Base-by-base conservation (phyloP, 2,329 filamentous ascomycete species). In the Ophiocordyceps camponoti-floridani region DNA sequence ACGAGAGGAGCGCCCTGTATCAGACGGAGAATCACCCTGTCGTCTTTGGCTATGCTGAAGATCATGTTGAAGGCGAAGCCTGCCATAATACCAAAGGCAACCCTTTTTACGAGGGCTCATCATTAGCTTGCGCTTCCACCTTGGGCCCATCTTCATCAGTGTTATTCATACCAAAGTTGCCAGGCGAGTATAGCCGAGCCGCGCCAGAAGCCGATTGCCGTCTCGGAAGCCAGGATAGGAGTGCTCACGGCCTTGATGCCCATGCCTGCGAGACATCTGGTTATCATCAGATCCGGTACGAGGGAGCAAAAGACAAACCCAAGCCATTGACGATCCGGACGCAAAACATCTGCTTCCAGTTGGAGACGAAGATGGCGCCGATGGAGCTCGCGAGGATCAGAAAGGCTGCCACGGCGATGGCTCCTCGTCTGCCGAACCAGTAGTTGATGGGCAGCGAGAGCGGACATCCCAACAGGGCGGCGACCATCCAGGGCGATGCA, bases 201-300 rank as follows among this genome's bases (percentile, higher is more conserved):
- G 51, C 67, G 58, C 67, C 67, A 69, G 48, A 63, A 68, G 0
- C 65, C 63, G 13, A 68, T 58, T 0, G 66, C 63, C 0, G 65
- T 68, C 50, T 70, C 67, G 8, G 63, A 64, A 2, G 66, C 66
- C 2, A 70, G 56, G 14, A 69, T 67, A 1, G 67, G 63, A 0
- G 66, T 65, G 35, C 65, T 69, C 33, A 69, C 65, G 0, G 67
- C 67, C 47, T 69, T 69, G 26, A 70, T 59, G 0, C 67, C 67
- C 67, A 70, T 70, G 1, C 63, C 66, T 60, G 16, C 8, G 35
- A 16, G 16, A n/a, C 3, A 7, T 2, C 43, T 27, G 14, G 11
- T 52, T 9, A 47, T 43, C 4, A 2, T 30, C 3, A 31, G 11
- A 14, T 2, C 4, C 10, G 4, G n/a, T 14, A 13, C 10, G n/a